phyloP scores from a whole-genome alignment of 805 yeast species.

The Wickerhamiella australiensis region DNA sequence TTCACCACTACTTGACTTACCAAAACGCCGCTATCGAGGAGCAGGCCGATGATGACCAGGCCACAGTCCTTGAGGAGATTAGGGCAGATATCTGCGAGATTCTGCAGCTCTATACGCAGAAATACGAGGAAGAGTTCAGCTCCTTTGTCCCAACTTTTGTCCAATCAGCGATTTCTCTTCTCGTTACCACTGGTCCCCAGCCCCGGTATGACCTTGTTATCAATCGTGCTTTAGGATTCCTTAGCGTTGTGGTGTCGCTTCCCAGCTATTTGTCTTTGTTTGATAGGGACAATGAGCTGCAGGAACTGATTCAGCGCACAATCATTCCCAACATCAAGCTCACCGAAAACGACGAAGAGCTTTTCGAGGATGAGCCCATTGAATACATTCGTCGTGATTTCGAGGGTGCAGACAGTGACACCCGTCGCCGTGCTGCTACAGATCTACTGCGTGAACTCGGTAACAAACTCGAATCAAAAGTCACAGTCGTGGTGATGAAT shows the following conservation, averaged over 20 bases:
- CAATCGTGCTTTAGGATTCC: conserved; percentile 64
- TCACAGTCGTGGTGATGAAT: conserved; percentile 60
- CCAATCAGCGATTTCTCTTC: conserved; percentile 66
- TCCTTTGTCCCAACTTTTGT: conserved; percentile 65
- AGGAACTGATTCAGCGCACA: conserved; percentile 68
- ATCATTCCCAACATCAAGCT: conserved; percentile 79
- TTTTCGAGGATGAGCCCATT: conserved; percentile 94
- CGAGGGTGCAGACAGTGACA: conserved; percentile 89
- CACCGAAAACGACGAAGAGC: conserved; percentile 79
- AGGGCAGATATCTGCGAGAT: conserved; percentile 78
- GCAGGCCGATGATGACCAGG: conserved; percentile 50
- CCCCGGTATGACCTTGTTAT: conserved; percentile 76
- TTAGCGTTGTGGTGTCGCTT: conserved; percentile 68
- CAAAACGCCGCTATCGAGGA: conserved; percentile 42
- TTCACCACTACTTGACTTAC: conserved; percentile 69
- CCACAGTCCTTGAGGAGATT: conserved; percentile 56
- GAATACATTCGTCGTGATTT: conserved; percentile 84
- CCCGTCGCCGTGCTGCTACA: conserved; percentile 85
- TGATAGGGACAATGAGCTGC: conserved; percentile 48
- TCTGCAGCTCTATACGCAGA: conserved; percentile 70
- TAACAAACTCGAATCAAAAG: conserved; percentile 57
- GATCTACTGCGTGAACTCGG: conserved; percentile 82
- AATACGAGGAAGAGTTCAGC: conserved; percentile 86
- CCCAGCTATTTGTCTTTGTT: conserved; percentile 54
- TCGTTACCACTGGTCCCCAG: conserved; percentile 52